These are phyloP conservation scores for Rhodotorula sp. DNA, from an alignment of 1,284 basidiomycete genomes.

Conservation along the genomic window DNA sequence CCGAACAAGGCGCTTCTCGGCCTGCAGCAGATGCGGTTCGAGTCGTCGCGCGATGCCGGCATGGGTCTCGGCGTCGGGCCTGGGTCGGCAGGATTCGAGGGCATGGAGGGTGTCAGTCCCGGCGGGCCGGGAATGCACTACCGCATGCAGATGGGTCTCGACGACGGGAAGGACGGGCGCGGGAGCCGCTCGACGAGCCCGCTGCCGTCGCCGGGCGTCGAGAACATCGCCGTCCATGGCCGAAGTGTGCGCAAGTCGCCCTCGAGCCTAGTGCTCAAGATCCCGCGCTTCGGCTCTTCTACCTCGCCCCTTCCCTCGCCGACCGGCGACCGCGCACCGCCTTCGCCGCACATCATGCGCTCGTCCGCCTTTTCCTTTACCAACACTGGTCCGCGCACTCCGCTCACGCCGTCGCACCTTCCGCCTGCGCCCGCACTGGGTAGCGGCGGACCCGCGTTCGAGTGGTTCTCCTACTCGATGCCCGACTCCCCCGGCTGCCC, in stretches of 20 bases:
- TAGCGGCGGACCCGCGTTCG: slow-evolving; percentile 17
- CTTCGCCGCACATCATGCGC: slow-evolving; percentile 28
- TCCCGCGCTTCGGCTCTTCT: slow-evolving; percentile 9
- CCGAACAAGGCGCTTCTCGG: slow-evolving; percentile 33
- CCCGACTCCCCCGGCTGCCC: slow-evolving; percentile 30
- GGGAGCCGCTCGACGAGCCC: background rate
- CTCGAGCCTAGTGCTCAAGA: background rate
- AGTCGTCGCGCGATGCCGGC: slow-evolving; percentile 20
- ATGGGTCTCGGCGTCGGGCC: slow-evolving; percentile 40
- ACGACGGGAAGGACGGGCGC: background rate
- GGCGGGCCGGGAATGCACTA: slow-evolving; percentile 20
- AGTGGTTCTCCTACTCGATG: slow-evolving; percentile 20
- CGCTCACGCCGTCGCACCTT: slow-evolving; percentile 40
- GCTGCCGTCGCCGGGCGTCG: slow-evolving; percentile 2
- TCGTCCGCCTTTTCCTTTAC: slow-evolving; percentile 32
- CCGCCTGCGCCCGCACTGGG: slow-evolving; percentile 32
- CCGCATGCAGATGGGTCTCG: slow-evolving; percentile 14
- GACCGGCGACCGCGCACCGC: background rate
- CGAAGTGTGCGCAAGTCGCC: slow-evolving; percentile 1
- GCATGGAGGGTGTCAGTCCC: slow-evolving; percentile 21
- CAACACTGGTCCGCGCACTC: slow-evolving; percentile 34
- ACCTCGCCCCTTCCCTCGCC: slow-evolving; percentile 1
- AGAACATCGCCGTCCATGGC: background rate
- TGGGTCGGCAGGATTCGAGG: slow-evolving; percentile 26
- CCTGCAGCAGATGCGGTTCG: slow-evolving; percentile 39